Conservation (phyloP, 345 rosid species). For the Syzygium oleosum region DNA sequence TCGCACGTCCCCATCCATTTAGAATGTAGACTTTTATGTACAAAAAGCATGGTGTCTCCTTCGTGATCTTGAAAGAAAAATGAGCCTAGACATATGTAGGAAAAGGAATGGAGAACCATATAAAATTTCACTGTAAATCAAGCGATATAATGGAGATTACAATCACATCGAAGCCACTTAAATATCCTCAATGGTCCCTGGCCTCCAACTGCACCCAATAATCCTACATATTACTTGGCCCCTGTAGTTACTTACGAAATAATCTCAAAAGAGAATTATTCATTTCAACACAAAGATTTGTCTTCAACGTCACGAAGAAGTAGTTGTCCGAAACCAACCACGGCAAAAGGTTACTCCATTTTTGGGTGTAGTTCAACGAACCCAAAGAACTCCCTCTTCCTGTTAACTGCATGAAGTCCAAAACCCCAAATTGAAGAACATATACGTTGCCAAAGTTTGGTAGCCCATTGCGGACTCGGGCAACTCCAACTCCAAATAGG, state of each 20-base stretch:
- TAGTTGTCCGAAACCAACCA: neutral
- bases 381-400: neutral
- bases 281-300: neutral
- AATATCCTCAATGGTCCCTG: neutral
- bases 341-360: neutral
- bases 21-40: neutral
- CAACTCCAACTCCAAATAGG: neutral
- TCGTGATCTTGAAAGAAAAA: neutral
- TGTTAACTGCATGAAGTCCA: neutral
- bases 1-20: neutral
- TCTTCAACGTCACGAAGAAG: neutral
- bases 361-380: neutral
- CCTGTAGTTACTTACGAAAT: neutral
- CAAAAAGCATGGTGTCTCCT: neutral
- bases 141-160: neutral
- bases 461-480: neutral
- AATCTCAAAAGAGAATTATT: neutral
- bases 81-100: neutral
- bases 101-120: too few species aligned
- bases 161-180: neutral
- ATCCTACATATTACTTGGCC: neutral
- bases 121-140: neutral
- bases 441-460: neutral
- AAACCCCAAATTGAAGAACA: neutral
- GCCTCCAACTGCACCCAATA: neutral